Conservation (phyloP, 768 basidiomycete species). For the Mycena metata region DNA sequence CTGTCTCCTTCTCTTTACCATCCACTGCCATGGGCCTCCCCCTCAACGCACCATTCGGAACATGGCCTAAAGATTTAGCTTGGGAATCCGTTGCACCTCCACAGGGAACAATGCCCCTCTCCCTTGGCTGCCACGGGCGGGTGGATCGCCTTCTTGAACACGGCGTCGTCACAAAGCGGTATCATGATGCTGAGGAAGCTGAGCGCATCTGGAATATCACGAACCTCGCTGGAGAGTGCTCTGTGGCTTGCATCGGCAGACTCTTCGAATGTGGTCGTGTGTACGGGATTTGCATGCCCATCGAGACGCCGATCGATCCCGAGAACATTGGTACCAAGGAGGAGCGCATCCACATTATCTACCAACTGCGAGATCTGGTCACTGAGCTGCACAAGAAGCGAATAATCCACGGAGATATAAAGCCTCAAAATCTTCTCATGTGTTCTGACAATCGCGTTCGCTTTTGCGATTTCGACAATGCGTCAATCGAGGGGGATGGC, state of each 20-base stretch:
- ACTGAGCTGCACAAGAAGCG: neutral
- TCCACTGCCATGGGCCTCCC: too few relatives aligned
- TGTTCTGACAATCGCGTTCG: conserved; percentile 9
- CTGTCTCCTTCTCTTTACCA: too few relatives aligned
- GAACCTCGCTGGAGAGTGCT: conserved; percentile 12
- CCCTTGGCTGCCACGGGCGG: neutral
- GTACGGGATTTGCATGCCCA: neutral
- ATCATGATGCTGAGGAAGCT: neutral
- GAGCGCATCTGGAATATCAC: conserved; percentile 11
- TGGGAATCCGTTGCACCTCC: neutral
- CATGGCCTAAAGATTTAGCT: conserved; percentile 6
- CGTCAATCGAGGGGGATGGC: conserved; percentile 20
- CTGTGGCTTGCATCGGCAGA: neutral
- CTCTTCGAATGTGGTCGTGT: neutral
- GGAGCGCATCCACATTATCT: conserved; percentile 8
- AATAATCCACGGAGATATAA: conserved; percentile 21
- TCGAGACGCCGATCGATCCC: neutral
- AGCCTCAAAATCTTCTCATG: conserved; percentile 14
- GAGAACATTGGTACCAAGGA: neutral
- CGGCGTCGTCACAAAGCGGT: neutral
- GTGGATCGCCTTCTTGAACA: neutral
- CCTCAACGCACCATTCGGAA: conserved; percentile 13
- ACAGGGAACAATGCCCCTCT: neutral
- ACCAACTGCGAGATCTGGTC: conserved; percentile 9
- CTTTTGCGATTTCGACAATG: conserved; percentile 17